phyloP scores from a whole-genome alignment of 1,284 basidiomycete species.

The Ceratobasidium theobromae region DNA sequence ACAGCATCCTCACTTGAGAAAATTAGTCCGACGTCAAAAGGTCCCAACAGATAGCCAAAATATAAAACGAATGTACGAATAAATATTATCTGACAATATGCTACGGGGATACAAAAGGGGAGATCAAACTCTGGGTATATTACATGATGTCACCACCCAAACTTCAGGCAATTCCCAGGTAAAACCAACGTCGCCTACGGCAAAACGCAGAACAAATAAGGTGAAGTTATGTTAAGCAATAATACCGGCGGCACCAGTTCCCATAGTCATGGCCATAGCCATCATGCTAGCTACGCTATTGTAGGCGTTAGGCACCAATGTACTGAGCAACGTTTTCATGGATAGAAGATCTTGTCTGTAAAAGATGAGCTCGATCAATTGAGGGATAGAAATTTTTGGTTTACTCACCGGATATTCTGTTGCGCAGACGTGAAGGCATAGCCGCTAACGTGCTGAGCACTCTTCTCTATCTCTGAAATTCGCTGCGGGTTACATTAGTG shows the following conservation, averaged over 20 bases:
- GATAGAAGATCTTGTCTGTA: conserved; percentile 14
- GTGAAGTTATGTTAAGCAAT: neutral
- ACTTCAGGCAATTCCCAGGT: too few species aligned
- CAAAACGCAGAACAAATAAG: neutral
- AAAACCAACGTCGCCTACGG: too few species aligned
- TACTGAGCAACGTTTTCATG: conserved; percentile 20
- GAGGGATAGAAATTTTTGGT: neutral
- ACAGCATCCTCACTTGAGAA: too few species aligned
- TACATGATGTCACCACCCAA: too few species aligned
- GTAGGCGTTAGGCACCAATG: neutral
- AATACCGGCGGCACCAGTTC: neutral
- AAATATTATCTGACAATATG: too few species aligned
- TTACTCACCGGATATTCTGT: conserved; percentile 7
- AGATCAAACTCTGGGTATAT: too few species aligned
- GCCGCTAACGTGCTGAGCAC: conserved; percentile 10
- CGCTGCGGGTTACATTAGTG: neutral
- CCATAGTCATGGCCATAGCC: conserved; percentile 7
- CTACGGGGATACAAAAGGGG: too few species aligned
- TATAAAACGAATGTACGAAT: too few species aligned
- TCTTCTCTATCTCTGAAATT: conserved; percentile 10
- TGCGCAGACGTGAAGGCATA: conserved; percentile 13
- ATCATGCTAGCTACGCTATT: neutral
- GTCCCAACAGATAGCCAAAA: too few species aligned
- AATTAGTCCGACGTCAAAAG: too few species aligned
- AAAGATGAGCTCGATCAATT: neutral